Base-by-base conservation (phyloP, 2,329 filamentous ascomycete genomes). In the Beauveria scarabaeidicola region DNA sequence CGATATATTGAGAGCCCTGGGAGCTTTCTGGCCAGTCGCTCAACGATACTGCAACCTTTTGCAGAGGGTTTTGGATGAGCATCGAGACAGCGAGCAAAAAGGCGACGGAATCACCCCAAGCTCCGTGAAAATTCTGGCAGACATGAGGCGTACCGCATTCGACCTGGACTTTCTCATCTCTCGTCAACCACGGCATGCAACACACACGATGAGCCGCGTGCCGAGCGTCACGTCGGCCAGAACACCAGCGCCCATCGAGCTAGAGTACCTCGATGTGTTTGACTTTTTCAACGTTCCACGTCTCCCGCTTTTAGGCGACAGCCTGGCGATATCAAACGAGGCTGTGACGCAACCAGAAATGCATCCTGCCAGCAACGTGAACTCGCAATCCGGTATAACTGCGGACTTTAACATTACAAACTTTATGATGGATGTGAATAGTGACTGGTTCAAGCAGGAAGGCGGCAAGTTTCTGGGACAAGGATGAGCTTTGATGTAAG, bases 271-370 rank as follows among this genome's bases (percentile, higher is more conserved):
- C 3, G 91, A 96, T 66, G 89, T 96, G 0, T 96, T 97, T 70
- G 90, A 94, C 66, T 96, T 95, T 69, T 97, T 96, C 78, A 96
- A 96, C 69, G 85, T 95, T 59, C 92, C 92, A 1, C 79, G 91
- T 19, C 75, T 96, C 25, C 81, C 83, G 0, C 72, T 81, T 52
- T 56, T 62, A 48, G 29, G 58, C 27, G n/a, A 65, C 68, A 21
- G 61, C 61, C 1, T 66, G 63, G 6, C 60, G 27, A 19, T 65
- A 58, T 11, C 64, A 63, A 27, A 59, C 63, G 44, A 62, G 64
- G 50, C 61, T 56, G 54, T 61, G 56, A 32, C 64, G 65, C 48
- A 43, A n/a, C 62, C 64, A n/a, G 68, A 66, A 4, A 66, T 70
- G 62, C 64, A 70, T 13, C 64, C 68, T 29, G 65, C 60, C 58